These are phyloP conservation scores for Linum usitatissimum DNA, from an alignment of 345 rosid genomes.

Conservation along the genomic window DNA sequence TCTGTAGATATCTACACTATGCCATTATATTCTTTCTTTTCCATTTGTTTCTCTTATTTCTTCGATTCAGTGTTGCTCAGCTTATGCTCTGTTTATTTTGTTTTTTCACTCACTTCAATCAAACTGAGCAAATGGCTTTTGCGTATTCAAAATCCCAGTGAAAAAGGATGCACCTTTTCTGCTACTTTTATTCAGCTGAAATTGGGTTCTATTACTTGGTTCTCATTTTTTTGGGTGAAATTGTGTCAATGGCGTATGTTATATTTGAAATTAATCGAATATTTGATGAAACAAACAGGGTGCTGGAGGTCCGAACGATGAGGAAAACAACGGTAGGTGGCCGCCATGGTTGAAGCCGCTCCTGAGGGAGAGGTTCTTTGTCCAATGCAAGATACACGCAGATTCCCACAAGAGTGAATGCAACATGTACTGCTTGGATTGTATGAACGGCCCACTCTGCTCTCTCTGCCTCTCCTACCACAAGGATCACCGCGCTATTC, in stretches of 20 bases:
- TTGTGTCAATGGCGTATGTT: background rate
- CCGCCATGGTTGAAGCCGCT: constrained; percentile 57
- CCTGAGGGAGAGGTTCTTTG: constrained; percentile 40
- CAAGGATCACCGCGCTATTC: constrained; percentile 43
- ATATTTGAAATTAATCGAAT: background rate
- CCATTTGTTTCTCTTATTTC: background rate
- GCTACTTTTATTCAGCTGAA: too few relatives aligned
- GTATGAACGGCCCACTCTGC: constrained; percentile 47
- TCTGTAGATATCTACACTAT: background rate
- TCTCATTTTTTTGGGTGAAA: background rate
- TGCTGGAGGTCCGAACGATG: constrained; percentile 46
- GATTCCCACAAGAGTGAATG: constrained; percentile 59
- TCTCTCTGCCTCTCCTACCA: constrained; percentile 44
- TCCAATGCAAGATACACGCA: constrained; percentile 43
- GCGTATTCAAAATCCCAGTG: background rate
- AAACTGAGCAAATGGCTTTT: background rate
- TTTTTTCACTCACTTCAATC: too few relatives aligned
- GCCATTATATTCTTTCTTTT: too few relatives aligned
- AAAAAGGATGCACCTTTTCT: too few relatives aligned
- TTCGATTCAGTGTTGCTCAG: too few relatives aligned
- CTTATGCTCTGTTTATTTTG: too few relatives aligned
- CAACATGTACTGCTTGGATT: constrained; percentile 56
- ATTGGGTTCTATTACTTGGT: background rate
- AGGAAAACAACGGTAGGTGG: constrained; percentile 26
- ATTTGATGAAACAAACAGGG: constrained; percentile 21